A percentile compares a stretch with the other conserved stretches of the same genome.
These are phyloP conservation scores for Echinosophora koreensis DNA, from an alignment of 306 rosid species.

Conservation along the genomic window DNA sequence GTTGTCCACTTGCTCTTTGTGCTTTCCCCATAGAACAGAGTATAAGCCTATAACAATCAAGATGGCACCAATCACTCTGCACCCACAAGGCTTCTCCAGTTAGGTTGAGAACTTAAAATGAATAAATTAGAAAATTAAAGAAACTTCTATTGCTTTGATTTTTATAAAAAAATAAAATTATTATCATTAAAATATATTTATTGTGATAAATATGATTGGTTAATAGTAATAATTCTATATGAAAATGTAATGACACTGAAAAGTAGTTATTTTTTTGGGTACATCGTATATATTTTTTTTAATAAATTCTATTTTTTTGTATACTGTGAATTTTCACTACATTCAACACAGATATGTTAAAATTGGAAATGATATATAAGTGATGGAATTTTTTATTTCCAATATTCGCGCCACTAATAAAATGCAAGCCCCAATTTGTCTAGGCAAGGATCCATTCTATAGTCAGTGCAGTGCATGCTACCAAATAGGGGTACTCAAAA, in stretches of 20 bases:
- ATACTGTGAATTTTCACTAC: neutral
- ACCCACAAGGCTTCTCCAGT: neutral
- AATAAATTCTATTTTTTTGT: neutral
- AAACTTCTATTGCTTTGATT: neutral
- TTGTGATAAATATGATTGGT: too few relatives aligned
- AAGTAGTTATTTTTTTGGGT: too few relatives aligned
- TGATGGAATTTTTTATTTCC: neutral
- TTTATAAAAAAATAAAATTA: neutral
- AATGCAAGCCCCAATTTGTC: neutral
- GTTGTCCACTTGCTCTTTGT: constrained; percentile 63
- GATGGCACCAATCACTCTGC: constrained; percentile 74
- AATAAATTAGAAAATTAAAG: neutral
- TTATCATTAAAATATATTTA: neutral
- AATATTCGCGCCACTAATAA: neutral
- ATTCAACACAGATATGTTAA: neutral
- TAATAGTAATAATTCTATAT: neutral
- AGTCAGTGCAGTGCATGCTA: neutral
- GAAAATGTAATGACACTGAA: too few relatives aligned
- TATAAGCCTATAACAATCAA: constrained; percentile 82
- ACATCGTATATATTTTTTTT: neutral
- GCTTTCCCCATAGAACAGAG: constrained; percentile 94
- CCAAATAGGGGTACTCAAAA: neutral
- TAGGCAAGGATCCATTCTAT: neutral
- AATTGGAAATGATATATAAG: neutral
- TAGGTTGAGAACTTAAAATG: neutral